Evolutionary conservation across 1,139 yeast genomes (phyloP).

Genomic region (Diutina scorzettiae): DNA sequence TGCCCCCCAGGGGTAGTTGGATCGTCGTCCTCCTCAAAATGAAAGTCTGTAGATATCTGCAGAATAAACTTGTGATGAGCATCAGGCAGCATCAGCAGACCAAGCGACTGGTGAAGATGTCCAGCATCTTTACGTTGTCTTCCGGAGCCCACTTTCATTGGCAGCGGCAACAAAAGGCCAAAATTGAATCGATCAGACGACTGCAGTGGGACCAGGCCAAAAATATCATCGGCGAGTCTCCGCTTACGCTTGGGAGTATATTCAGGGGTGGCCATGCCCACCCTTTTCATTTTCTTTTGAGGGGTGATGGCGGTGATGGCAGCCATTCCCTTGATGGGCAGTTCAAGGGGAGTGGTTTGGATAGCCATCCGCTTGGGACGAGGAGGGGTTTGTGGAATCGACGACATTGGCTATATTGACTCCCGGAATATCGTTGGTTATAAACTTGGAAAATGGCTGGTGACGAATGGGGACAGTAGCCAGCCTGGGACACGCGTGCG

Average conservation of each 20-base stretch:
- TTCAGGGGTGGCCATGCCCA: slow-evolving; percentile 5
- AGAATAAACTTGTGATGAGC: slow-evolving; percentile 3
- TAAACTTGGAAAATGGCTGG: slow-evolving; percentile 5
- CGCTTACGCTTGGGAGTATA: slow-evolving; percentile 4
- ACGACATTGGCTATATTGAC: not conserved
- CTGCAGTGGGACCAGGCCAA: not conserved
- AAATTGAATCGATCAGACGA: slow-evolving; percentile 2
- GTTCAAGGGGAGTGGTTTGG: slow-evolving; percentile 4
- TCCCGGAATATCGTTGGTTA: too few species aligned
- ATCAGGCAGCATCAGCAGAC: slow-evolving; percentile 1
- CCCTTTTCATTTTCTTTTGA: not conserved
- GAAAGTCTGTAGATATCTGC: slow-evolving; percentile 1
- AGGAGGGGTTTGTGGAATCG: slow-evolving; percentile 1
- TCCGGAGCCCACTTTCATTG: slow-evolving; percentile 1
- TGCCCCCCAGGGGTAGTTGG: not conserved
- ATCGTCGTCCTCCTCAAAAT: not conserved
- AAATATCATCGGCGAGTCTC: not conserved
- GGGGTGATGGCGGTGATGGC: not conserved
- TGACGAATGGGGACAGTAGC: not conserved
- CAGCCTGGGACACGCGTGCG: too few species aligned
- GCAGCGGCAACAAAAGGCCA: not conserved
- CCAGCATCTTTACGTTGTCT: slow-evolving; percentile 4
- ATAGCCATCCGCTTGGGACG: slow-evolving; percentile 2
- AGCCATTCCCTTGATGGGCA: not conserved
- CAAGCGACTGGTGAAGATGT: not conserved